phyloP scores from a whole-genome alignment of 2,329 filamentous ascomycete genomes.

The Dendrostoma leiphaemia region DNA sequence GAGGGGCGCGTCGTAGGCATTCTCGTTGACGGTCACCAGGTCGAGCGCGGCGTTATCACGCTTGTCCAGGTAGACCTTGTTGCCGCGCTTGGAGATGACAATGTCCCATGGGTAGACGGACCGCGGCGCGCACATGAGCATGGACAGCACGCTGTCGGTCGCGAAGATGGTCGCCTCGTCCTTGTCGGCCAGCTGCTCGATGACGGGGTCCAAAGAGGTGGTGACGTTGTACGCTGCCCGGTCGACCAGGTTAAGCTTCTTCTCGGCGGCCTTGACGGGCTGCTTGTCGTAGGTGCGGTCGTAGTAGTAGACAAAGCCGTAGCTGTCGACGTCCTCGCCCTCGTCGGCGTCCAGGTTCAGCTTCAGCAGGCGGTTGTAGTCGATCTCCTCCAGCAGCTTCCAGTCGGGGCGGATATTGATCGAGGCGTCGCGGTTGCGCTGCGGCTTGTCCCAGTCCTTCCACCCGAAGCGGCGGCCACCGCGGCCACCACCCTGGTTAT shows the following conservation, averaged over 20 bases:
- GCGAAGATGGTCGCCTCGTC: conserved; percentile 96
- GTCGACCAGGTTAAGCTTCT: conserved; percentile 84
- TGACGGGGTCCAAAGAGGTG: conserved; percentile 91
- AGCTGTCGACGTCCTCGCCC: conserved; percentile 91
- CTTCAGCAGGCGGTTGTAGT: conserved; percentile 93
- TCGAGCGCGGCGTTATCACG: conserved; percentile 91
- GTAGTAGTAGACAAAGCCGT: conserved; percentile 98
- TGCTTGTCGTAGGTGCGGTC: conserved; percentile 94
- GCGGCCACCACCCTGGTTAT: conserved; percentile 55
- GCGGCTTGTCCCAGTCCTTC: conserved; percentile 98
- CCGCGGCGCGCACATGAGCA: conserved; percentile 97
- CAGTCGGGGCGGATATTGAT: conserved; percentile 96
- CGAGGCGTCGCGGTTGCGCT: conserved; percentile 91
- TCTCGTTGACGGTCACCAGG: conserved; percentile 99
- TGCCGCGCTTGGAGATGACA: conserved; percentile 85
- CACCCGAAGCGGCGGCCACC: conserved; percentile 88
- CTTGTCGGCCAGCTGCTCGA: conserved; percentile 95
- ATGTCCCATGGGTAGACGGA: conserved; percentile 99
- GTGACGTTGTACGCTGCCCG: conserved; percentile 98
- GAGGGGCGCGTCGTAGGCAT: conserved; percentile 90
- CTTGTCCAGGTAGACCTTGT: conserved; percentile 99
- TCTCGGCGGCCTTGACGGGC: conserved; percentile 83
- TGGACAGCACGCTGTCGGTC: conserved; percentile 94
- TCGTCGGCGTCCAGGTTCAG: conserved; percentile 93
- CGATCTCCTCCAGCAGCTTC: conserved; percentile 95